These are phyloP conservation scores for Cytospora mali DNA, from an alignment of 2,329 filamentous ascomycete genomes.

Conservation along the genomic window DNA sequence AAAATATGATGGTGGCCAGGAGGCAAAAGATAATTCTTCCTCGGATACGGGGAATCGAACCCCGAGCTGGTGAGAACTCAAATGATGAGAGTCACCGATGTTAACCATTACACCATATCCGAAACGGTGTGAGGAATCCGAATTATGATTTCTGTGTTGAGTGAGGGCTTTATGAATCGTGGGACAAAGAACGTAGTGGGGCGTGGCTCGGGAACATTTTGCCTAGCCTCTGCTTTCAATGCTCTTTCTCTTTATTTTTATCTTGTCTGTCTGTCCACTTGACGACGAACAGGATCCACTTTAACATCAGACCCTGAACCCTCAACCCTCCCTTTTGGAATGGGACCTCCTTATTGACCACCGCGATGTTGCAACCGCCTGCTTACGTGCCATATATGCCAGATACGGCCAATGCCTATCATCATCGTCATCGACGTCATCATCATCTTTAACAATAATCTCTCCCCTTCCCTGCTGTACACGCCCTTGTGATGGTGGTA, in stretches of 20 bases:
- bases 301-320: neutral
- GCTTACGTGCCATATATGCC: constrained; percentile 24
- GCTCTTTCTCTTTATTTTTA: neutral
- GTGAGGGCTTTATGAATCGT: constrained; percentile 7
- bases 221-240: neutral
- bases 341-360: constrained; percentile 22
- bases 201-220: neutral
- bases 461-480: neutral
- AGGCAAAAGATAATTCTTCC: constrained; percentile 5
- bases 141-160: neutral
- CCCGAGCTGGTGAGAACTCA: constrained; percentile 25
- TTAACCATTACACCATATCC: constrained; percentile 29
- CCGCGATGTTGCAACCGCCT: constrained; percentile 21
- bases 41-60: constrained; percentile 29
- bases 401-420: constrained; percentile 21
- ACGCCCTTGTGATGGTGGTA: too few relatives aligned
- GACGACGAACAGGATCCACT: constrained; percentile 4
- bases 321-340: constrained; percentile 4
- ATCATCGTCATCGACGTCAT: neutral
- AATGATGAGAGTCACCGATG: constrained; percentile 27
- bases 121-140: constrained; percentile 15
- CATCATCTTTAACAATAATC: neutral
- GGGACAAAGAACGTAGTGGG: neutral
- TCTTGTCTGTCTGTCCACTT: neutral
- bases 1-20: neutral